A percentile compares a stretch with the other conserved stretches of the same genome.
These are phyloP conservation scores for Dictyostelium firmibasis DNA, from an alignment of 78 protist species.

Conservation along the genomic window DNA sequence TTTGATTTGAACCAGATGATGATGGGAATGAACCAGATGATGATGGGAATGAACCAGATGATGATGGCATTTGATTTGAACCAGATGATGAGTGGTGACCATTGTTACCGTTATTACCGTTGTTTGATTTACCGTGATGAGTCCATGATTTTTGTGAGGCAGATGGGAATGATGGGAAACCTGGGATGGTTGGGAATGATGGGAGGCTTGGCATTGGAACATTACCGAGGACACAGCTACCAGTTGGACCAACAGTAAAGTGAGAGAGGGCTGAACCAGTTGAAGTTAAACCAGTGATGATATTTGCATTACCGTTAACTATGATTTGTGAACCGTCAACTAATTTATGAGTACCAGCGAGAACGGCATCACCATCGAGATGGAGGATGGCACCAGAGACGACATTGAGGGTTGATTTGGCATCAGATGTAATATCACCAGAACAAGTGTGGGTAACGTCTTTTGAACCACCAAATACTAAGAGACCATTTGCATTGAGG, in stretches of 20 bases:
- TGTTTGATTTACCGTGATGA: not conserved
- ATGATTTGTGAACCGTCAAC: slow-evolving; percentile 11
- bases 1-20: slow-evolving; percentile 10
- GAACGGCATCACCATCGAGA: slow-evolving; percentile 8
- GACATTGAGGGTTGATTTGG: slow-evolving; percentile 22
- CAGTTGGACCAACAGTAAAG: slow-evolving; percentile 19
- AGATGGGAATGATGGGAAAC: slow-evolving; percentile 1
- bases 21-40: not conserved
- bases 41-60: not conserved
- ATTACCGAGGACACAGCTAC: slow-evolving; percentile 16
- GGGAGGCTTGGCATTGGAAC: slow-evolving; percentile 5
- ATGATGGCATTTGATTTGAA: not conserved
- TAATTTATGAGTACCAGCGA: slow-evolving; percentile 16
- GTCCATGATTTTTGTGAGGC: not conserved
- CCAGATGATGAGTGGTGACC: not conserved
- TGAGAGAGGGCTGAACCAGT: not conserved
- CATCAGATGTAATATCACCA: not conserved
- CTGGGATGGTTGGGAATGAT: not conserved
- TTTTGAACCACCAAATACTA: slow-evolving; percentile 14
- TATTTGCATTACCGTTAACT: slow-evolving; percentile 25
- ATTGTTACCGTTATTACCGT: not conserved
- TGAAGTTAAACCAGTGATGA: not conserved
- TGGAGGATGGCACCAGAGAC: not conserved
- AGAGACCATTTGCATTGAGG: not conserved
- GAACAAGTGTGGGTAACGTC: not conserved